A percentile compares a stretch with the other conserved stretches of the same genome.
phyloP scores from a whole-genome alignment of 306 rosid species.

The Pterocarpus macrocarpus region DNA sequence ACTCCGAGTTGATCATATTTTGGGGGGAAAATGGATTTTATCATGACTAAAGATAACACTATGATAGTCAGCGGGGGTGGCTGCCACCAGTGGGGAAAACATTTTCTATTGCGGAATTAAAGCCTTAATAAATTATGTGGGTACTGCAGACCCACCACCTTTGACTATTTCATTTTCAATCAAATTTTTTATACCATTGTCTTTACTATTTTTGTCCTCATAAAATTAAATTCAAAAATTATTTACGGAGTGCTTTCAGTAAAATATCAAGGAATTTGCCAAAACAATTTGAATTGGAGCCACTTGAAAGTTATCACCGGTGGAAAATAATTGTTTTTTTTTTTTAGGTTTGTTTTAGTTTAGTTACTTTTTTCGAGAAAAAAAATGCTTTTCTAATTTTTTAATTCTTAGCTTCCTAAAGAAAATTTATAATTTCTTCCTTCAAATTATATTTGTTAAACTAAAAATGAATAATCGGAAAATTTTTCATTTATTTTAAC shows the following conservation, averaged over 20 bases:
- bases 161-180: conserved; percentile 41
- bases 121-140: conserved; percentile 36
- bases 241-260: not conserved
- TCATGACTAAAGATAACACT: not conserved
- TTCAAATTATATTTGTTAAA: too few species aligned
- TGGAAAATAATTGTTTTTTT: not conserved
- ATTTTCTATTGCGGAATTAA: conserved; percentile 39
- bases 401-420: too few species aligned
- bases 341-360: not conserved
- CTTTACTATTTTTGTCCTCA: not conserved
- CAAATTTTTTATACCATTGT: not conserved
- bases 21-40: conserved; percentile 43
- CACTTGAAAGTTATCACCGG: not conserved
- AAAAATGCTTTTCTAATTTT: not conserved
- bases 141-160: conserved; percentile 41
- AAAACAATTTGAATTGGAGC: not conserved
- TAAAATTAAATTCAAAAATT: not conserved
- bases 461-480: too few species aligned
- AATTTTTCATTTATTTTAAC: too few species aligned
- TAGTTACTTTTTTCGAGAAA: not conserved
- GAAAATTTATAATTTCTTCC: too few species aligned
- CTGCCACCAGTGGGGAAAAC: conserved; percentile 33
- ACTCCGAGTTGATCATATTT: conserved; percentile 27
- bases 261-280: not conserved
- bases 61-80: conserved; percentile 31